Conservation (phyloP, 2,329 filamentous ascomycete genomes). For the Alternaria gansuensis region DNA sequence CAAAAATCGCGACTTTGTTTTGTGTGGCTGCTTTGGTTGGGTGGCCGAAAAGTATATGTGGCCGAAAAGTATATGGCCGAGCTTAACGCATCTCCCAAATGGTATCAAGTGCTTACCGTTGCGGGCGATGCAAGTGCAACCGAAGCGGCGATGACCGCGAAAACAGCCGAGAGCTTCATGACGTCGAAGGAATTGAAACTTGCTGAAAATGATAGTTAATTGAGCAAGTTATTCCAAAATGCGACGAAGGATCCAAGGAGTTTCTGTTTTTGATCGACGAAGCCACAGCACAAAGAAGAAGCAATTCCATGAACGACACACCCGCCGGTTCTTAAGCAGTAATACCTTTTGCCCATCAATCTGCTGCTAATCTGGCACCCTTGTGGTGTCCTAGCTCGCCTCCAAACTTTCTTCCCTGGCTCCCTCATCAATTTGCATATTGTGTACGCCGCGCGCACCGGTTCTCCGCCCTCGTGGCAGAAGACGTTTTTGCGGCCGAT, state of each 20-base stretch:
- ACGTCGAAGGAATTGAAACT: not conserved
- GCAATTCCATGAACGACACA: not conserved
- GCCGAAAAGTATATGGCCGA: too few species aligned
- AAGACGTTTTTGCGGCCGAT: conserved; percentile 13
- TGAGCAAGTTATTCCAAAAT: not conserved
- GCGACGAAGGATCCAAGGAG: not conserved
- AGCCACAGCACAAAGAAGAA: conserved; percentile 1
- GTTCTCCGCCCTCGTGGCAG: conserved; percentile 38
- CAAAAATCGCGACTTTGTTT: too few species aligned
- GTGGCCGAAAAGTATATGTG: too few species aligned
- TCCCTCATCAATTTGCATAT: conserved; percentile 23
- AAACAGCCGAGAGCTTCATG: conserved; percentile 41
- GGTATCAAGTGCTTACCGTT: conserved; percentile 25
- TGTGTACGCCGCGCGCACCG: conserved; percentile 23
- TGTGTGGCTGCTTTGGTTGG: too few species aligned
- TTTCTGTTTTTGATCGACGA: not conserved
- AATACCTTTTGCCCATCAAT: conserved; percentile 27
- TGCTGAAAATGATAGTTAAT: not conserved
- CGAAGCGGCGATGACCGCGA: conserved; percentile 30
- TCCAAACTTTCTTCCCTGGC: conserved; percentile 8
- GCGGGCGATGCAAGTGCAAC: conserved; percentile 38
- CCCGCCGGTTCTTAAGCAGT: conserved; percentile 25
- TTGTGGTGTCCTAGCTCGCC: conserved; percentile 4
- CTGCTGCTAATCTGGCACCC: conserved; percentile 28
- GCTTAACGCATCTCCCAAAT: not conserved